Evolutionary conservation across 2,329 filamentous ascomycete species (phyloP), one percentile per base, ranked within the genome.

Genomic region (Penicillium frequentans): DNA sequence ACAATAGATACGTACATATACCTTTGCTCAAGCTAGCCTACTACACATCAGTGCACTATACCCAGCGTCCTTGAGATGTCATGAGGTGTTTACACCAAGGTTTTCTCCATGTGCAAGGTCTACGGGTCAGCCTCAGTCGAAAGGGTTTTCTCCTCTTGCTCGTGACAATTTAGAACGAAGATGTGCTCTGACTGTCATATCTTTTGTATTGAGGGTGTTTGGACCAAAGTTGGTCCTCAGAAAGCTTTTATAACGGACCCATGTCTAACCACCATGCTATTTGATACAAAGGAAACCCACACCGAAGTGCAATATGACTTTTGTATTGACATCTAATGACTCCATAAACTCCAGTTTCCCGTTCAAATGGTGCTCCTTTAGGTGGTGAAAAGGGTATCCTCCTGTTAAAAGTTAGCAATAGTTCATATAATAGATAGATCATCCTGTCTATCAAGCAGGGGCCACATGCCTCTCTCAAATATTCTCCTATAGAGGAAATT

Each of bases 401-500:
- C 85, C 75, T 78, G 53, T 45, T 47, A n/a, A 26, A 27, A 13
- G 63, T 66, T 60, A 69, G 61, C 48, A 53, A 50, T 37, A 19
- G 5, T 26, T 33, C 14, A 35, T 16, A 24, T 8, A 19, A 14
- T 5, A 53, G 11, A 16, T n/a, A 26, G 27, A 19, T 14, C 24
- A 29, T 43, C 23, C 2, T 26, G 14, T 45, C 31, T 19, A 14
- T 11, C 27, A n/a, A 2, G 27, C 19, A 27, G 23, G 29, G 50
- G 27, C n/a, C 16, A 64, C 70, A 59, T 65, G 79, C 79, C 70
- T 98, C 93, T 71, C 95, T 86, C 70, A 99, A 81, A 72, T 96
- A 99, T 79, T 98, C 93, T 67, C 95, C 95, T 66, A 90, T 19
- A 44, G 27, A 14, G 24, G 2, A 37, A 6, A 21, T 44, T 52